Percentiles rank a stretch among this genome's conserved stretches.
These are phyloP conservation scores for Gamarada debralockiae DNA, from an alignment of 495 filamentous ascomycete genomes.

Conservation along the genomic window DNA sequence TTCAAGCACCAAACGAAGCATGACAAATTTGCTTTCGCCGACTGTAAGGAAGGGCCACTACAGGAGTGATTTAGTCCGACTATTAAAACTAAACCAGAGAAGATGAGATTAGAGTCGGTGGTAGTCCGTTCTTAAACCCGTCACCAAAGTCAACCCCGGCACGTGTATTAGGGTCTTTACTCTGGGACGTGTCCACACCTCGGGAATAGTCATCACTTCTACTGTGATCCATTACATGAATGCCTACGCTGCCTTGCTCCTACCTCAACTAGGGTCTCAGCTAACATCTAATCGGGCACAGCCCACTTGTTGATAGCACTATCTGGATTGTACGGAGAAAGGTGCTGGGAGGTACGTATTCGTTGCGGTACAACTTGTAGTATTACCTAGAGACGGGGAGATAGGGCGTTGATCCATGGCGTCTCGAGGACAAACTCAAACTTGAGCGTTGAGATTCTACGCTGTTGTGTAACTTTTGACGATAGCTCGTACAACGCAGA, in stretches of 20 bases:
- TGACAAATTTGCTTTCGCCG: too few species aligned
- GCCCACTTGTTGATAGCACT: slow-evolving; percentile 27
- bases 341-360: slow-evolving; percentile 23
- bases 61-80: too few species aligned
- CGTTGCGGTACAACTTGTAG: slow-evolving; percentile 25
- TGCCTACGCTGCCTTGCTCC: slow-evolving; percentile 25
- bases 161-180: too few species aligned
- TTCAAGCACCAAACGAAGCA: too few species aligned
- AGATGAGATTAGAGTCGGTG: too few species aligned
- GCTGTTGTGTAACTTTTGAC: slow-evolving; percentile 11
- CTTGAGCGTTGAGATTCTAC: slow-evolving; percentile 12
- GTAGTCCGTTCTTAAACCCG: too few species aligned
- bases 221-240: slow-evolving; percentile 29
- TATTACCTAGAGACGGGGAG: slow-evolving; percentile 27
- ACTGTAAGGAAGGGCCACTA: too few species aligned
- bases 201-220: slow-evolving; percentile 18
- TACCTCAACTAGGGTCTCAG: slow-evolving; percentile 21
- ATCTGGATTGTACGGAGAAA: slow-evolving; percentile 7
- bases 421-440: slow-evolving; percentile 24
- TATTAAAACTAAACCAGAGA: too few species aligned
- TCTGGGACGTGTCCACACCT: too few species aligned
- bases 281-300: slow-evolving; percentile 27
- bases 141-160: too few species aligned
- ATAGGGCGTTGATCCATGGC: slow-evolving; percentile 27
- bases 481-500: slow-evolving; percentile 24